Base-by-base conservation (phyloP, 805 yeast species). In the Henningerozyma blattae region DNA sequence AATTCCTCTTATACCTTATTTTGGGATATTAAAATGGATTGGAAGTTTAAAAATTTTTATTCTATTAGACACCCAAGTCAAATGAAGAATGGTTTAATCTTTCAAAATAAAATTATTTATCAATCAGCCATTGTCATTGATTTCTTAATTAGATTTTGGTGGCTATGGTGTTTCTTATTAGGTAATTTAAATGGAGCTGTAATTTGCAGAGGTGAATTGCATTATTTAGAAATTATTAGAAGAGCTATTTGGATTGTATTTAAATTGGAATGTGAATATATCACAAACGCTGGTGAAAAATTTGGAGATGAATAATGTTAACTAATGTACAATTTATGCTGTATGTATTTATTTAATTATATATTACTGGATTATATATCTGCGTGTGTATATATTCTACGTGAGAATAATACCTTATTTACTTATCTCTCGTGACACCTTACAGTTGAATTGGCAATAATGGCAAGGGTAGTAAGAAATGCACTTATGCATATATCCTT, bases 11-110 rank as follows among this genome's bases (percentile, higher is more conserved):
- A 81, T 54, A 70, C 94, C 13, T 81, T 84, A 39, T 60, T 73
- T 35, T 91, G 99, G 99, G 99, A 91, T 55, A 56, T 89, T 10
- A 68, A 69, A 33, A 73, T 74, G 68, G 99, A 91, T 60, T 91
- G 98, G 98, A 74, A 75, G 29, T 64, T 85, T 32, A 68, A 24
- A 7, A 24, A 24, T 24, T 24, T 24, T 9, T 8, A 12, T n/a
- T 12, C 14, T n/a, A 15, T 24, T 8, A 24, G 27, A 24, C n/a
- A 24, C n/a, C 27, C 27, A 24, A 6, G n/a, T 10, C 27, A 24
- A 24, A 10, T 24, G 1, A 24, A 24, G n/a, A 24, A 24, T n/a
- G 27, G 27, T 10, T 24, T 24, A n/a, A 24, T 24, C 7, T 24
- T 24, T n/a, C 10, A 24, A n/a, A 24, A 7, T 8, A 13, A 13